Conservation (phyloP, 2,329 filamentous ascomycete genomes). For the Emmonsiellopsis sp. region DNA sequence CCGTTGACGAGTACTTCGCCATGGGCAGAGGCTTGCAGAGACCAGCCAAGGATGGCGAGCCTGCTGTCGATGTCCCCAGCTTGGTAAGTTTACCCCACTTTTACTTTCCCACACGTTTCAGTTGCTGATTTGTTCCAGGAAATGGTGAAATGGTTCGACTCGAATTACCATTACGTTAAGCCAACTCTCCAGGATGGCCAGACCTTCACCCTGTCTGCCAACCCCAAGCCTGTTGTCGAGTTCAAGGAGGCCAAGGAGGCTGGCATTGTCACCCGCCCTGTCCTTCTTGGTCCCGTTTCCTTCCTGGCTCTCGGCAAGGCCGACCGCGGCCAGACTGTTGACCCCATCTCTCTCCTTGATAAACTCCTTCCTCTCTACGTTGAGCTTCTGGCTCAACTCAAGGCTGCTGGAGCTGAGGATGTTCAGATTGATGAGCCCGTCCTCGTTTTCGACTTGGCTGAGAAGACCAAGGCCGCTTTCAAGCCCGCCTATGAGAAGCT, state of each 20-base stretch:
- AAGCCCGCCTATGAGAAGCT: slow-evolving; percentile 95
- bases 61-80: slow-evolving; percentile 72
- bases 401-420: slow-evolving; percentile 88
- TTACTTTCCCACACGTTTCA: slow-evolving; percentile 4
- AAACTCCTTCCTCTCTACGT: slow-evolving; percentile 93
- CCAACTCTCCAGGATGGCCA: slow-evolving; percentile 95
- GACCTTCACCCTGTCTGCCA: slow-evolving; percentile 77
- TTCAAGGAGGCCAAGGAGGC: slow-evolving; percentile 98
- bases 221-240: slow-evolving; percentile 88
- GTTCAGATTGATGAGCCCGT: slow-evolving; percentile 98
- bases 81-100: slow-evolving; percentile 45
- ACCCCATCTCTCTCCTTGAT: slow-evolving; percentile 87
- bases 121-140: slow-evolving; percentile 45
- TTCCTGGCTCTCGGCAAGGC: slow-evolving; percentile 98
- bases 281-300: slow-evolving; percentile 89
- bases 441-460: slow-evolving; percentile 85
- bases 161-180: slow-evolving; percentile 99
- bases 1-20: slow-evolving; percentile 96
- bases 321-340: slow-evolving; percentile 85
- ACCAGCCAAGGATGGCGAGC: slow-evolving; percentile 46
- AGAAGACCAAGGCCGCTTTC: slow-evolving; percentile 92
- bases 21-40: slow-evolving; percentile 99
- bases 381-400: slow-evolving; percentile 85
- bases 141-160: slow-evolving; percentile 99
- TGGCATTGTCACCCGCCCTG: slow-evolving; percentile 84